Evolutionary conservation across 352 stramenopile genomes (phyloP), one percentile per base, ranked within the genome.

Genomic region (Phytophthora pseudosyringae): DNA sequence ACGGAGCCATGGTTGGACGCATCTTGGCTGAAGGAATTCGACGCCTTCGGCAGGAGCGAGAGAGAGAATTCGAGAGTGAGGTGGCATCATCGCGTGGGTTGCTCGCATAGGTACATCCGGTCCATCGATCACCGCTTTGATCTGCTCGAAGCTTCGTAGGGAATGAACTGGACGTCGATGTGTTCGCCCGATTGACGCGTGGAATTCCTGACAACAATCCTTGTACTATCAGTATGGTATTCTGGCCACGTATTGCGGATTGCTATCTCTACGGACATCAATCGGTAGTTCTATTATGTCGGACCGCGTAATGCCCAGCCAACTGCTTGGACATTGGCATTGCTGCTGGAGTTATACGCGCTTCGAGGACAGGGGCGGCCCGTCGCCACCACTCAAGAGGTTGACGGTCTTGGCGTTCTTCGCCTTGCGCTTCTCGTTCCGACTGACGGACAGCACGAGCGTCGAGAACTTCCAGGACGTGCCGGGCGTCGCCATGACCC

Each of bases 391-490:
- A 35, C 21, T 69, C 26, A 91, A 68, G 26, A 91, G 62, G 44
- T 91, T 83, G 47, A 91, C 75, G 11, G 72, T 85, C 71, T 90
- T 90, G 55, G 83, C 79, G 13, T 78, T 83, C 61, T 91, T 88
- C 8, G 75, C 57, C 52, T 82, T 87, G 39, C 75, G 73, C 38
- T 83, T 85, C 45, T 80, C 75, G 32, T 84, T 91, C 49, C 80
- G 82, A 51, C 72, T 80, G 29, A 90, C 68, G 6, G 75, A 81
- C 7, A 91, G 68, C 68, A 91, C 73, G 6, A 91, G 71, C 6
- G 83, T 90, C 7, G 83, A 90, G 51, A 91, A 91, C 54, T 89
- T 90, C 83, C 83, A 91, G 40, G 83, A 78, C 5, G 80, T 90
- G 32, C 83, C 83, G 1, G 83, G 83, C 7, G 80, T 89, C 11